A percentile compares a stretch with the other conserved stretches of the same genome.
Conservation (phyloP, 441 rosid genomes). For the Mallotus repandus region DNA sequence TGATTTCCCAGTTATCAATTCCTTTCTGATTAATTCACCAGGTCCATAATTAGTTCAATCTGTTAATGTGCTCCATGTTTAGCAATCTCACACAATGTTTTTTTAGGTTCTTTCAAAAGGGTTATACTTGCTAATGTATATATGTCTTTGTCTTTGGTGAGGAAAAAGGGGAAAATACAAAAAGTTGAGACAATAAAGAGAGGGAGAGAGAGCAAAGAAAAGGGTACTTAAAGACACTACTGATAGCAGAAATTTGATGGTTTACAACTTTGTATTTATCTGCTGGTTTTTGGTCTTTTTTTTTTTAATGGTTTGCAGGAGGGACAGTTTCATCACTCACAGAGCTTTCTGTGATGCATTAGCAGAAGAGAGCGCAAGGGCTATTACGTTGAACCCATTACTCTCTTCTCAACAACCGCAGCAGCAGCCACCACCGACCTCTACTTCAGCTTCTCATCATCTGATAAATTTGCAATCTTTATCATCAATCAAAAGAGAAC, state of each 20-base stretch:
- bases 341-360: slow-evolving; percentile 62
- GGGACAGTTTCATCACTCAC: slow-evolving; percentile 66
- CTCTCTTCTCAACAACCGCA: slow-evolving; percentile 24
- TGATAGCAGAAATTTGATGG: slow-evolving; percentile 25
- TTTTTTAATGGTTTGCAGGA: slow-evolving; percentile 32
- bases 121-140: background rate
- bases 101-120: background rate
- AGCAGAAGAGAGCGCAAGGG: slow-evolving; percentile 51
- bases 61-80: background rate
- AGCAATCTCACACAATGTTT: too few species aligned
- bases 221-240: background rate
- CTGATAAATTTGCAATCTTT: slow-evolving; percentile 37
- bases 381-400: slow-evolving; percentile 30
- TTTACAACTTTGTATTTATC: slow-evolving; percentile 31
- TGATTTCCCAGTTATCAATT: background rate
- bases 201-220: slow-evolving; percentile 1
- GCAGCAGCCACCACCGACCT: background rate
- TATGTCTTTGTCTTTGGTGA: slow-evolving; percentile 22
- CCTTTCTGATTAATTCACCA: background rate
- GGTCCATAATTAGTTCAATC: background rate
- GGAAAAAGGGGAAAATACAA: slow-evolving; percentile 30
- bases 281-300: slow-evolving; percentile 22
- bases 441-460: slow-evolving; percentile 39
- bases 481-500: slow-evolving; percentile 36
- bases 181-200: slow-evolving; percentile 29